Base-by-base conservation (phyloP, 23 red algal species). In the Chondrus crispus region DNA sequence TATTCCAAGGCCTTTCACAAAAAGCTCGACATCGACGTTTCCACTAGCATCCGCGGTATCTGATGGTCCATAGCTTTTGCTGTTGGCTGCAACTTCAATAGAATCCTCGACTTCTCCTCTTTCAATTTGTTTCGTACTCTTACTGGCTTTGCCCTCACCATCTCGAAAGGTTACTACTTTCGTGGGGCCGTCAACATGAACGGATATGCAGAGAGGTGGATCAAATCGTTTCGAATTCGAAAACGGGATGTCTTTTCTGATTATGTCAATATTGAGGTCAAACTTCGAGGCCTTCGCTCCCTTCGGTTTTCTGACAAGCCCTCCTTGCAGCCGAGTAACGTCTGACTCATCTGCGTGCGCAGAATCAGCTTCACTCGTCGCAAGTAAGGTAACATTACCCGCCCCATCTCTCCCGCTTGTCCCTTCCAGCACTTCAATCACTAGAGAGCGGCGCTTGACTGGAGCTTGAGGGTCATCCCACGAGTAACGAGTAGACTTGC, bases 141-240 rank as follows among this genome's bases (percentile, higher is more conserved):
- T 32, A 9, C 26, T 19, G 8, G 26, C 60, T 9, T 32, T 66
- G 9, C 7, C 60, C 9, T 66, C 60, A 18, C 50, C 58, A 85
- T 97, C 95, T 39, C 58, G 37, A 77, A 97, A 93, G 2, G 95
- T 97, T 4, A 97, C 95, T 48, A 97, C 95, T 63, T 97, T 97
- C 4, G 95, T 97, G 10, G 95, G 90, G 2, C 90, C 95, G 32
- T 90, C 85, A 24, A 97, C 95, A 74, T 69, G 72, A 14, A 95
- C 93, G 2, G 85, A 95, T 6, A 95, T 75, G 28, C 19, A 80
- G 20, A 94, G 46, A 32, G 82, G 81, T 18, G 73, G 92, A 57
- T 87, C 68, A 43, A 88, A 71, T 53, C 47, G 58, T 46, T 64
- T 81, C n/a, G 63, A 46, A 14, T 81, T 60, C 3, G 72, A 40